These are phyloP conservation scores for Porcisia hertigi DNA, from an alignment of 208 protist genomes.

Conservation along the genomic window DNA sequence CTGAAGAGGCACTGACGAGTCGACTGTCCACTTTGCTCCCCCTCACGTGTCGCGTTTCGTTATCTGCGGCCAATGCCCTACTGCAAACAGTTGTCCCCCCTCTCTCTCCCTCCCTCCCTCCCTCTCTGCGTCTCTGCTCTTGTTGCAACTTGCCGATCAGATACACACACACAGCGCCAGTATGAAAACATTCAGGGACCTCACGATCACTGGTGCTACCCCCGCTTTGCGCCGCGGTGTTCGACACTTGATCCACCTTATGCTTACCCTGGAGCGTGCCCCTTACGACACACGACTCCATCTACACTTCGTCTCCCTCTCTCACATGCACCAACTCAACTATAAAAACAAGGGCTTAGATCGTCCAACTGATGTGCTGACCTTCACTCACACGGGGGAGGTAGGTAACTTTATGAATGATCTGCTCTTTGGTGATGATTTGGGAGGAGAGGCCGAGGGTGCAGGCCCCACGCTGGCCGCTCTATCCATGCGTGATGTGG, in stretches of 20 bases:
- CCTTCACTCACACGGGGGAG: slow-evolving; percentile 43
- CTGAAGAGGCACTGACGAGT: background rate
- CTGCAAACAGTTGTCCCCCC: background rate
- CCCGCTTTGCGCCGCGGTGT: slow-evolving; percentile 35
- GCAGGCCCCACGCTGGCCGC: background rate
- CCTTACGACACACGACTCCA: slow-evolving; percentile 49
- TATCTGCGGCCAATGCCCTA: background rate
- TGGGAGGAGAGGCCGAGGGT: background rate
- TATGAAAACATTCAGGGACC: slow-evolving; percentile 30
- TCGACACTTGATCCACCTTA: slow-evolving; percentile 31
- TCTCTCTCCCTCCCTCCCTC: background rate
- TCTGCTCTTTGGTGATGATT: slow-evolving; percentile 43
- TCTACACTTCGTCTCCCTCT: slow-evolving; percentile 44
- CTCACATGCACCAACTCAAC: slow-evolving; percentile 66
- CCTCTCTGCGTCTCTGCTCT: background rate
- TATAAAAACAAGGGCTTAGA: slow-evolving; percentile 39
- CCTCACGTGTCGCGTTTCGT: background rate
- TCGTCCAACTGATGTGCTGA: slow-evolving; percentile 79
- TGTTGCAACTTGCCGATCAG: background rate
- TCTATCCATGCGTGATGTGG: background rate
- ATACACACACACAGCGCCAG: background rate
- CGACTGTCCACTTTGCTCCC: background rate
- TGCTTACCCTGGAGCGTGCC: slow-evolving; percentile 46
- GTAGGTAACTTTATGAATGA: slow-evolving; percentile 33
- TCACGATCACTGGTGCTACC: slow-evolving; percentile 45